Evolutionary conservation across 1,139 yeast genomes (phyloP), one percentile per base, ranked within the genome.

Genomic region (Yamadazyma dendronema): DNA sequence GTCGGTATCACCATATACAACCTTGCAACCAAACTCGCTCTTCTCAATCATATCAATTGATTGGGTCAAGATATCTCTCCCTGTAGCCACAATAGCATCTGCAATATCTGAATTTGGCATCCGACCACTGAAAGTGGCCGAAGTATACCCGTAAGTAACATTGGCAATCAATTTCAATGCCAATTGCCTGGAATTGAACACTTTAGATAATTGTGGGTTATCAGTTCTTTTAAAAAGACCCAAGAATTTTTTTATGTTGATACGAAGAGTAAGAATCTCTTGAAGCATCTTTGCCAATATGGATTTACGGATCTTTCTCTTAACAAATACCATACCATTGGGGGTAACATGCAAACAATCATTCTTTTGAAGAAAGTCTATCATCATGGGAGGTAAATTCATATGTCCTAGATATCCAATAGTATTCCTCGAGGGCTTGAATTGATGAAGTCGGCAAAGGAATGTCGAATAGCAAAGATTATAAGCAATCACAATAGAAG

Each of bases 91-190:
- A 54, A 92, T 88, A 9, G 95, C 84, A 61, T 92, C 98, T 0
- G 98, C 96, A 23, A 92, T 74, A 55, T 89, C 97, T 0, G 95
- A 81, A 51, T 94, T 87, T 0, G 98, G 98, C 98, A 92, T 92
- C 46, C 98, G 67, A 0, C 98, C 98, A 24, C 96, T 88, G 53
- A 83, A 92, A 0, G 96, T 79, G 0, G 98, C 98, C 0, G 97
- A 84, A 0, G 97, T 76, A 54, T 92, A 92, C 0, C 98, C 98
- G 63, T 92, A 92, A 0, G 97, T 90, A 12, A 92, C 98, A 58
- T 89, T 90, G 1, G 98, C 97, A 37, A 90, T 83, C 41, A 92
- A 65, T 53, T 92, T 92, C 42, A 92, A 63, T 0, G 97, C 98
- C 30, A 87, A 59, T 52, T 92, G 98, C 37, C 92, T 70, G 39